Base-by-base conservation (phyloP, 108 stramenopile genomes). In the Skeletonema marinoi region DNA sequence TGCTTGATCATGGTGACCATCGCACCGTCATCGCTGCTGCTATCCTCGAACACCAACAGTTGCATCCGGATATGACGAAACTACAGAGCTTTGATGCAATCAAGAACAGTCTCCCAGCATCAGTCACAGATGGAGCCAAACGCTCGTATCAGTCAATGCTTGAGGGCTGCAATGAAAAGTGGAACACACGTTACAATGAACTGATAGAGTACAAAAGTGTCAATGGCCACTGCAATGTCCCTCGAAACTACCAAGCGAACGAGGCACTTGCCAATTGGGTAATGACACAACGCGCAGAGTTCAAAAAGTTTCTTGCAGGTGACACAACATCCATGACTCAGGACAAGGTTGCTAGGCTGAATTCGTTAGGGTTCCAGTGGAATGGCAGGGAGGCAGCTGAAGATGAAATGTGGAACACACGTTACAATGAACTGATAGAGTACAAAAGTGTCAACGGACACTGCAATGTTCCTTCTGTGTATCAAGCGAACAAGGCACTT, bases 381-480 rank as follows among this genome's bases (percentile, higher is more conserved):
- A 17, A 63, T n/a, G 16, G 16, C 50, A 51, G 1, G n/a, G 25
- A 25, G 25, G 25, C 25, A 25, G 0, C 25, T 25, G 25, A 25
- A 0, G 50, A n/a, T 16, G 50, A 51, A n/a, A 14, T 1, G 50
- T 51, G 50, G 50, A 51, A 51, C 1, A 1, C 0, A 1, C 14
- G 14, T 14, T 51, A 16, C 16, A 51, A 16, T 14, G 25, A 29
- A n/a, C 25, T 63, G 19, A 63, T n/a, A 17, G 61, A 51, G 50
- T 90, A 78, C 71, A 73, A 75, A 13, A 16, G 50, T 31, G 63
- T 72, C 39, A 21, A 86, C 32, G 25, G 25, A 0, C 25, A 25
- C 25, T 25, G 25, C 25, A 25, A 25, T 25, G 25, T 25, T 0
- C 25, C 25, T 25, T 0, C 0, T 0, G 0, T 0, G 25, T 25